A percentile compares a stretch with the other conserved stretches of the same genome.
Evolutionary conservation across 2,329 filamentous ascomycete genomes (phyloP).

Genomic region (Mycosphaerella sp.): DNA sequence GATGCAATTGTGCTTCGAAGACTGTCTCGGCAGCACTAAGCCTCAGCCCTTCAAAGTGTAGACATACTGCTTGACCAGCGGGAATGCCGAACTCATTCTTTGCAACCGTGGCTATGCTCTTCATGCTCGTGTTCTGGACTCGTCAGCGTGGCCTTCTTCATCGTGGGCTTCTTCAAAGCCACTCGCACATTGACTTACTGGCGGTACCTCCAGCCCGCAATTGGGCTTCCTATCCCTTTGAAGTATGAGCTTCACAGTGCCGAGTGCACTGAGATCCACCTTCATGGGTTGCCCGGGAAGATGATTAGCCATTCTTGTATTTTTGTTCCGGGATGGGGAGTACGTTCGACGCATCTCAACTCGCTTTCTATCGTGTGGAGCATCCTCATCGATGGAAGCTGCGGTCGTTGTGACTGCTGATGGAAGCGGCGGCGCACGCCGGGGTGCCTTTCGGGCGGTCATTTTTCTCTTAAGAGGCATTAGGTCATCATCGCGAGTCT

Average conservation of each 20-base stretch:
- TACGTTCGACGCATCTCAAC: no score
- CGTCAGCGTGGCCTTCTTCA: background rate
- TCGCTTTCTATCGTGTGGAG: background rate
- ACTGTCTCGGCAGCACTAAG: conserved; percentile 3
- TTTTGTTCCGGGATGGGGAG: no score
- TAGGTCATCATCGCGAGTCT: conserved; percentile 12
- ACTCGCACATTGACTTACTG: background rate
- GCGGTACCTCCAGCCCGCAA: background rate
- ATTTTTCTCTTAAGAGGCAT: conserved; percentile 12
- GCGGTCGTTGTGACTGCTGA: background rate
- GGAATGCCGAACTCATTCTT: conserved; percentile 1
- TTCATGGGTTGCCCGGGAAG: no score
- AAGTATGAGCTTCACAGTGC: background rate
- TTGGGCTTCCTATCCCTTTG: background rate
- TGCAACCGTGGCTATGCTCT: background rate
- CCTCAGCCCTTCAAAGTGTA: conserved; percentile 3
- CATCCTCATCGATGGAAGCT: background rate
- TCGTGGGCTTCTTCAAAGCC: background rate
- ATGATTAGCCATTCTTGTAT: no score
- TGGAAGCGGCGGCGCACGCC: no score
- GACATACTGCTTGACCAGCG: background rate
- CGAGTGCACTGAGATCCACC: background rate
- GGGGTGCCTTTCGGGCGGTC: background rate
- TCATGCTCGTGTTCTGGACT: conserved; percentile 1
- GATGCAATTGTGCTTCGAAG: background rate